Evolutionary conservation across 129 eudicot genomes (phyloP), one percentile per base, ranked within the genome.

Genomic region (Logfia minima): DNA sequence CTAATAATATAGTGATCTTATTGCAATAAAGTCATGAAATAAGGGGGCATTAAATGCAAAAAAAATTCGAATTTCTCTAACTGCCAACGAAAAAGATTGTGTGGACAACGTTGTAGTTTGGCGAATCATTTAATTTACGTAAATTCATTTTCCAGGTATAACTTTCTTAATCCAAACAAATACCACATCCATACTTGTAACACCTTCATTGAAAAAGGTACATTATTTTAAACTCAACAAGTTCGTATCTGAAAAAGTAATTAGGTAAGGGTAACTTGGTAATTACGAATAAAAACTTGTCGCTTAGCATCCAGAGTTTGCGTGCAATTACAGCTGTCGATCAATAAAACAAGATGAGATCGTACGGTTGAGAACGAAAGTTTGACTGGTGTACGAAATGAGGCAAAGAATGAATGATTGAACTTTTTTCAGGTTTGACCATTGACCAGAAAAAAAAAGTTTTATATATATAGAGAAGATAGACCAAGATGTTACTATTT

Each of bases 361-460:
- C 83, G 59, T 51, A 81, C 41, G 84, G 72, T 1, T 6, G 35
- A 75, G 14, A 17, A 5, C 19, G 18, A 45, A 81, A 68, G 80
- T 81, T 81, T 81, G 84, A 81, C 84, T 81, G 84, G 76, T 60
- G 80, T 81, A 59, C 80, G 65, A 81, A 81, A 67, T 58, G 75
- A 81, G 71, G 76, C 84, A 75, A 81, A 41, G 64, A 80, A 80
- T 80, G 84, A 80, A 80, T 80, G 84, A 75, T 80, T 74, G 75
- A 67, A 59, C 64, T 80, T 80, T 79, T 72, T 72, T 66, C 80
- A 81, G 84, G 84, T 75, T 81, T 81, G 84, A 81, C 84, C 84
- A 26, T 81, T 81, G 84, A 81, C 84, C 84, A 81, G 75, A 23
- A 68, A 80, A 66, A 80, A 17, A 41, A 23, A 55, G 23, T 17